Evolutionary conservation across 495 filamentous ascomycete genomes (phyloP).

Genomic region (Massariosphaeria phaeospora): DNA sequence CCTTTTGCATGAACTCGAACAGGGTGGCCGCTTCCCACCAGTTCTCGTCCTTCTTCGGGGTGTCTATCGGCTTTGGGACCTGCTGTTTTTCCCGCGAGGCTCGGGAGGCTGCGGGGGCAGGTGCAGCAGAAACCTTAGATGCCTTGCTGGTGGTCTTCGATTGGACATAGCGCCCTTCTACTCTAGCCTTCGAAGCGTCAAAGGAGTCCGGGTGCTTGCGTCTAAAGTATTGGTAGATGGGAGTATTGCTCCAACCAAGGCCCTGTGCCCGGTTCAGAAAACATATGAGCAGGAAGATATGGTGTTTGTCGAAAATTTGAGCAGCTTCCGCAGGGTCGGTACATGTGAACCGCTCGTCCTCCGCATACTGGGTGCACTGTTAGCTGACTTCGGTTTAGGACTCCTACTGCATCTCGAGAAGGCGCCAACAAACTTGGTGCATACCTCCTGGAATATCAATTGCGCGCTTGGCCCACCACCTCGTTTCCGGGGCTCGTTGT

Average conservation of each 20-base stretch:
- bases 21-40: constrained; percentile 33
- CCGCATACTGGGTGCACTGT: constrained; percentile 26
- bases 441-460: constrained; percentile 36
- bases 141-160: too few species aligned
- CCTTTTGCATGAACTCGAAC: constrained; percentile 33
- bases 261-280: constrained; percentile 56
- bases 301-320: constrained; percentile 51
- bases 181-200: constrained; percentile 6
- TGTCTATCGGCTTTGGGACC: constrained; percentile 12
- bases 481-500: constrained; percentile 28
- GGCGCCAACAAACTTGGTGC: neutral
- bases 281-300: constrained; percentile 51
- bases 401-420: too few species aligned
- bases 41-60: constrained; percentile 30
- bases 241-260: constrained; percentile 52
- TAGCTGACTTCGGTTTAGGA: too few species aligned
- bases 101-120: too few species aligned
- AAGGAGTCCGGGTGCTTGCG: constrained; percentile 47
- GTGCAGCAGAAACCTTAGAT: too few species aligned
- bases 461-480: constrained; percentile 29
- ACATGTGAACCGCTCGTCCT: constrained; percentile 20
- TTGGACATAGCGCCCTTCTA: too few species aligned
- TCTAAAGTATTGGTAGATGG: constrained; percentile 50
- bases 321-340: constrained; percentile 46
- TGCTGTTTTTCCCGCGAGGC: too few species aligned